Conservation (phyloP, 352 stramenopile genomes). For the Pythium biforme region DNA sequence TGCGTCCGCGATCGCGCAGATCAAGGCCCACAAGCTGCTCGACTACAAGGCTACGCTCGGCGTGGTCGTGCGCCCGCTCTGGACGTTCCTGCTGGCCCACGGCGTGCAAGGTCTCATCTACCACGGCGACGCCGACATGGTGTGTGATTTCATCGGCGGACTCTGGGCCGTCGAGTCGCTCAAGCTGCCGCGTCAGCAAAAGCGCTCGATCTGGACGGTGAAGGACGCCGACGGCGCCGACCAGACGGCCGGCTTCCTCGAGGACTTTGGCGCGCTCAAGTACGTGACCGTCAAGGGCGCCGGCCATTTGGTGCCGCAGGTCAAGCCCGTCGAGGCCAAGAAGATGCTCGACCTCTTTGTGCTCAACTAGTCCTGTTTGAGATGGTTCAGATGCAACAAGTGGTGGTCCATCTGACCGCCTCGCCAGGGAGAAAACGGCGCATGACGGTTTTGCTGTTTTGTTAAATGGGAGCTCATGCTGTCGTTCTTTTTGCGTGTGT, state of each 20-base stretch:
- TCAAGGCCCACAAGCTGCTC: conserved; percentile 39
- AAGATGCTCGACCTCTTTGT: conserved; percentile 75
- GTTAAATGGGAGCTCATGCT: too few relatives aligned
- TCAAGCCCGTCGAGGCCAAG: conserved; percentile 69
- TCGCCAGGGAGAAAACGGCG: too few relatives aligned
- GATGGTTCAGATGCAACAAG: too few relatives aligned
- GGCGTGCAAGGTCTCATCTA: conserved; percentile 64
- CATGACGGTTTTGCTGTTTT: too few relatives aligned
- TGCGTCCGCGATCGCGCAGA: conserved; percentile 25
- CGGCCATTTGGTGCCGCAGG: conserved; percentile 87
- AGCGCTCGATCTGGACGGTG: conserved; percentile 43
- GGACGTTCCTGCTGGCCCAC: conserved; percentile 48
- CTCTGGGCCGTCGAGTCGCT: conserved; percentile 72
- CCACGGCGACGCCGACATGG: conserved; percentile 68
- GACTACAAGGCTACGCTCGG: conserved; percentile 53
- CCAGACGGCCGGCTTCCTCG: conserved; percentile 85
- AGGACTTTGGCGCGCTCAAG: conserved; percentile 76
- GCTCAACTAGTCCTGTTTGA: conserved; percentile 48
- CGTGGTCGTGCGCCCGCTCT: conserved; percentile 51
- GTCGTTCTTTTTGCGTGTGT: neutral
- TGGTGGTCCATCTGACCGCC: too few relatives aligned
- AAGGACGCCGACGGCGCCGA: conserved; percentile 28
- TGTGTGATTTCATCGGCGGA: conserved; percentile 65
- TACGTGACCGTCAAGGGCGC: conserved; percentile 92
- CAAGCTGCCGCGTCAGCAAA: conserved; percentile 38